phyloP scores from a whole-genome alignment of 2,329 filamentous ascomycete genomes.

The Madurella mycetomatis region DNA sequence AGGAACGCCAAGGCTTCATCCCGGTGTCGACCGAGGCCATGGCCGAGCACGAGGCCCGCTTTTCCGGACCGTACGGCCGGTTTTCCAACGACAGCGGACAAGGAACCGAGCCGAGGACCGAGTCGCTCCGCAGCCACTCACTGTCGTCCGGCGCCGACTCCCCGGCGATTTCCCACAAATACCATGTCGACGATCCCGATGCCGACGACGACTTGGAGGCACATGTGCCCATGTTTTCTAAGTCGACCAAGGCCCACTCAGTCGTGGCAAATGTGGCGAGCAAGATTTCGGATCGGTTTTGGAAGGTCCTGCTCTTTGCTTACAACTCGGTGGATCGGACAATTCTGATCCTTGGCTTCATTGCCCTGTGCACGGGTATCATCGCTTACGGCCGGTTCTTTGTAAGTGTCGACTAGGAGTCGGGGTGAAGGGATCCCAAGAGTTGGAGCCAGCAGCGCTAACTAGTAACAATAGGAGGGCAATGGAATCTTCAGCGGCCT shows the following conservation, averaged over 20 bases:
- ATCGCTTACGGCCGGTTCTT: conserved; percentile 80
- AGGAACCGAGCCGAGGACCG: conserved; percentile 65
- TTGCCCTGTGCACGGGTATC: conserved; percentile 66
- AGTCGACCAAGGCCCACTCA: conserved; percentile 46
- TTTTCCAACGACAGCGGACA: conserved; percentile 70
- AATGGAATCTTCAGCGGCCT: conserved; percentile 72
- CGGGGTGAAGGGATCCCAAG: neutral
- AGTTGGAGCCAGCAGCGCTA: conserved; percentile 6
- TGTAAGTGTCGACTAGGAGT: conserved; percentile 48
- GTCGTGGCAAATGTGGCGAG: conserved; percentile 51
- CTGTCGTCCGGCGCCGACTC: conserved; percentile 55
- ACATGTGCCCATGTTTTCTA: conserved; percentile 36
- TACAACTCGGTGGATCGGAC: conserved; percentile 71
- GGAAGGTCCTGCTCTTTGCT: conserved; percentile 53
- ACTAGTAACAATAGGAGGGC: conserved; percentile 51
- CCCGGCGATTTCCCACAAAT: conserved; percentile 40
- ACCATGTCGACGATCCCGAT: conserved; percentile 43
- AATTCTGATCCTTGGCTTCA: conserved; percentile 73
- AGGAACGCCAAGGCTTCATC: conserved; percentile 57
- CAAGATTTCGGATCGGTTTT: conserved; percentile 52
- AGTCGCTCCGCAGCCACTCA: conserved; percentile 62
- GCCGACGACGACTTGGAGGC: conserved; percentile 46
- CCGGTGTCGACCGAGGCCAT: conserved; percentile 56
- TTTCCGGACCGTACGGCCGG: conserved; percentile 42
- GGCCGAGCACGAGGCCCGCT: conserved; percentile 46